Evolutionary conservation across 2,329 filamentous ascomycete genomes (phyloP), one percentile per base, ranked within the genome.

Genomic region (Alternaria brassicicola): DNA sequence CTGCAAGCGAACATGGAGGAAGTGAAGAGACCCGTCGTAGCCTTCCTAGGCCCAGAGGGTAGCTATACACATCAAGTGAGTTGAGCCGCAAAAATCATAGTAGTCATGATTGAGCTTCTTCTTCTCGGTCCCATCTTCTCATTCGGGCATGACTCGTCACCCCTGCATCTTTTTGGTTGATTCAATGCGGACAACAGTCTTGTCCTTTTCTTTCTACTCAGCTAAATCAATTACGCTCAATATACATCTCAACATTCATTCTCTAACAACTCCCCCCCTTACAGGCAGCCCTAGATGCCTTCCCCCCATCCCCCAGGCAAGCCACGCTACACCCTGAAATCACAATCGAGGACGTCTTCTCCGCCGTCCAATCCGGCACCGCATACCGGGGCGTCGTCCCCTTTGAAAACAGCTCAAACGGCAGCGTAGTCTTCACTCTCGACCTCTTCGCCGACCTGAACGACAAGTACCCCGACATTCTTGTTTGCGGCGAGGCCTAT

Each of bases 331-430:
- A 69, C 1, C 79, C 83, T 4, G 75, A 78, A 51, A 68, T 71
- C 28, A 81, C 79, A 50, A 85, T 86, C 67, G 76, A 78, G 66
- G 92, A 95, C 73, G 88, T 96, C 68, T 97, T 97, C 76, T 83
- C 88, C 49, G 84, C 88, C 15, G 90, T 97, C 6, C 92, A 96
- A 71, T 82, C 83, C 35, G 84, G 86, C 57, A 74, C 80, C 42
- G 86, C 86, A 0, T 78, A 84, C 51, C 88, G 88, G 55, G 95
- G 93, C 66, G 90, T 98, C 30, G 90, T 97, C 2, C 95, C 95
- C 6, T 93, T 97, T 78, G 94, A 98, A 76, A 99, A 99, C 81
- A 96, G 91, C 38, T 94, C 92, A 74, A 97, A 98, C 78, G 95
- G 95, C 71, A 89, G 90, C 53, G 95, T 99, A 48, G 88, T 95